phyloP scores from a whole-genome alignment of 805 yeast genomes.

The Ogataea kodamae region DNA sequence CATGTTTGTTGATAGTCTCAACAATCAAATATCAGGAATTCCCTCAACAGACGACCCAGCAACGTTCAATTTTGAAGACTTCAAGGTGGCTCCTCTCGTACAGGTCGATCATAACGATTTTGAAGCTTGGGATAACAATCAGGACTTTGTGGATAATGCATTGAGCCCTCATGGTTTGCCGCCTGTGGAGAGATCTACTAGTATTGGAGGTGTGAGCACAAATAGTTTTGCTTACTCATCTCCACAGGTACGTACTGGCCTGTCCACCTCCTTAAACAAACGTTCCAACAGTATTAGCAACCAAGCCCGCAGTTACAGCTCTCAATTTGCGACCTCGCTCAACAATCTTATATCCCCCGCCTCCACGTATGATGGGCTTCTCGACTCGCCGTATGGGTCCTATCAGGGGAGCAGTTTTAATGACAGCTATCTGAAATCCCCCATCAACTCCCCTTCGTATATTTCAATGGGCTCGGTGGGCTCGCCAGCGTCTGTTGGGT shows the following conservation, averaged over 20 bases:
- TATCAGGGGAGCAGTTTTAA: conserved; percentile 28
- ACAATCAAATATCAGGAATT: conserved; percentile 2
- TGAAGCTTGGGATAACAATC: conserved; percentile 8
- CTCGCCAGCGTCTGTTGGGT: conserved; percentile 31
- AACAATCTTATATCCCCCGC: conserved; percentile 34
- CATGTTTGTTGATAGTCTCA: conserved; percentile 16
- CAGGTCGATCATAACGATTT: conserved; percentile 16
- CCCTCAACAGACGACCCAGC: conserved; percentile 6
- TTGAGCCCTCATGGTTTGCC: conserved; percentile 16
- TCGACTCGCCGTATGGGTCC: conserved; percentile 37
- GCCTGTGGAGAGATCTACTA: conserved; percentile 13
- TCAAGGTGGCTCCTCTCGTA: conserved; percentile 9
- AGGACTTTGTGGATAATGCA: conserved; percentile 14
- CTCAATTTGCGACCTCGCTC: conserved; percentile 31
- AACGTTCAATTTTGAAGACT: conserved; percentile 14
- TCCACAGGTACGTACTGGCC: conserved; percentile 26
- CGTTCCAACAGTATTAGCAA: conserved; percentile 25
- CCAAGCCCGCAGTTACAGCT: conserved; percentile 28
- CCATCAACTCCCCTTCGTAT: conserved; percentile 34
- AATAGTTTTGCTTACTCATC: conserved; percentile 28
- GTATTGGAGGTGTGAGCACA: conserved; percentile 13
- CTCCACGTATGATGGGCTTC: conserved; percentile 33
- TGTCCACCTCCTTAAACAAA: conserved; percentile 17
- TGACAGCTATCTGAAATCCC: conserved; percentile 32
- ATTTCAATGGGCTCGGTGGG: conserved; percentile 23